Percentiles rank a stretch among this genome's conserved stretches.
Conservation (phyloP, 164 flowering plant species). For the Kalanchoe fedtschenkoi region DNA sequence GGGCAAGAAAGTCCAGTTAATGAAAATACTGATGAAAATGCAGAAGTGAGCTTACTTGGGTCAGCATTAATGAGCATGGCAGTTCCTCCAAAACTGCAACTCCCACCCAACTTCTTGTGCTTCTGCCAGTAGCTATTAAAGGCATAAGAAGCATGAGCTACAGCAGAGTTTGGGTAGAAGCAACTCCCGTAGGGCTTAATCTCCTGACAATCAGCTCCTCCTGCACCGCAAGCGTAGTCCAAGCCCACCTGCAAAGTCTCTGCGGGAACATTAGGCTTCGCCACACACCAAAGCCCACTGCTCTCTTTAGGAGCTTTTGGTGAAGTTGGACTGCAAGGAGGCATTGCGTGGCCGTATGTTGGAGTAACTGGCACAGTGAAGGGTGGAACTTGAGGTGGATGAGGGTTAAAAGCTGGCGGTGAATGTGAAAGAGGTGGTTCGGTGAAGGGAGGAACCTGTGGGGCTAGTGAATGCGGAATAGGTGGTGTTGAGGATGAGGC, state of each 20-base stretch:
- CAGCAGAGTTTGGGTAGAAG: constrained; percentile 49
- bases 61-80: constrained; percentile 79
- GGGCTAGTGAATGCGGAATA: neutral
- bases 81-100: constrained; percentile 83
- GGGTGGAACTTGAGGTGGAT: constrained; percentile 3
- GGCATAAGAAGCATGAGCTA: constrained; percentile 90
- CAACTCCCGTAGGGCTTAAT: constrained; percentile 65
- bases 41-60: constrained; percentile 48
- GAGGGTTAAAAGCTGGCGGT: constrained; percentile 2
- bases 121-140: constrained; percentile 95
- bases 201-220: constrained; percentile 71
- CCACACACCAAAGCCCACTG: constrained; percentile 75
- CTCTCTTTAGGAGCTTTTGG: constrained; percentile 16
- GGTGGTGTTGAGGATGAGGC: constrained; percentile 21
- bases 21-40: neutral
- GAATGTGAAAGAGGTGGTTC: neutral
- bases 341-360: constrained; percentile 1
- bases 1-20: neutral
- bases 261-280: constrained; percentile 75
- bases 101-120: constrained; percentile 63
- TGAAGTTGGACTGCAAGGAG: constrained; percentile 19
- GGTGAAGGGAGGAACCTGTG: constrained; percentile 7
- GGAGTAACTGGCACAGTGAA: constrained; percentile 29
- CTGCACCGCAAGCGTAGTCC: constrained; percentile 90
- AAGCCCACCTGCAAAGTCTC: constrained; percentile 66